Evolutionary conservation across 768 basidiomycete species (phyloP).

Genomic region (Termitomyces titanicus): DNA sequence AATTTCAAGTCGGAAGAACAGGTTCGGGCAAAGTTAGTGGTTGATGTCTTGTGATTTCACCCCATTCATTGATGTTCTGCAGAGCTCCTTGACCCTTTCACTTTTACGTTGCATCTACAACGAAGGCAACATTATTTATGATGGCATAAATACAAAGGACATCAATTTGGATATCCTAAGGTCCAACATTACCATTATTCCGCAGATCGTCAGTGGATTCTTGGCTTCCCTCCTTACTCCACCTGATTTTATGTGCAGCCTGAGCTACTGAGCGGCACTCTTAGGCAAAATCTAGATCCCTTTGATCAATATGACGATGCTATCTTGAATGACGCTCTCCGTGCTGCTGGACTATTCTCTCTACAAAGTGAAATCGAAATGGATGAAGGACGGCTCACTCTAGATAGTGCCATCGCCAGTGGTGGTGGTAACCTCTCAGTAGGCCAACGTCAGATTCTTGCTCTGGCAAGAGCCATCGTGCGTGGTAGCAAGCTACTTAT

Average conservation of each 20-base stretch:
- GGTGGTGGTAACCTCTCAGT: conserved; percentile 74
- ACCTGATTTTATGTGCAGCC: conserved; percentile 23
- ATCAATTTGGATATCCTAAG: conserved; percentile 57
- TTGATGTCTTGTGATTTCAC: neutral
- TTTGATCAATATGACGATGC: conserved; percentile 57
- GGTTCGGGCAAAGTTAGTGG: conserved; percentile 40
- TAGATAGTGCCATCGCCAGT: conserved; percentile 41
- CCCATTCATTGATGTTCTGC: neutral
- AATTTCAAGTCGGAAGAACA: conserved; percentile 35
- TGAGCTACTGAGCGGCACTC: conserved; percentile 55
- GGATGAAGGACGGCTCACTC: conserved; percentile 43
- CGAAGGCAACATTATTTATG: conserved; percentile 53
- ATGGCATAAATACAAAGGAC: conserved; percentile 42
- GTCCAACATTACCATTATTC: conserved; percentile 58
- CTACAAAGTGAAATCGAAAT: conserved; percentile 38
- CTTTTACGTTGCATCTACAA: conserved; percentile 57
- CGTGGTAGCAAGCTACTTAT: conserved; percentile 58
- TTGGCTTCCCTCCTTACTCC: neutral
- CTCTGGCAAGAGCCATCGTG: conserved; percentile 60
- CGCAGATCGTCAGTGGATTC: conserved; percentile 34
- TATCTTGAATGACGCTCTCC: conserved; percentile 34
- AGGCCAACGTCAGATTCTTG: conserved; percentile 71
- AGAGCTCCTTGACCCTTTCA: conserved; percentile 57
- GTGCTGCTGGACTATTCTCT: conserved; percentile 37
- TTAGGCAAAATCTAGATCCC: conserved; percentile 67